A percentile compares a stretch with the other conserved stretches of the same genome.
These are phyloP conservation scores for Davidsoniella neocaledoniae DNA, from an alignment of 2,329 filamentous ascomycete genomes.

Conservation along the genomic window DNA sequence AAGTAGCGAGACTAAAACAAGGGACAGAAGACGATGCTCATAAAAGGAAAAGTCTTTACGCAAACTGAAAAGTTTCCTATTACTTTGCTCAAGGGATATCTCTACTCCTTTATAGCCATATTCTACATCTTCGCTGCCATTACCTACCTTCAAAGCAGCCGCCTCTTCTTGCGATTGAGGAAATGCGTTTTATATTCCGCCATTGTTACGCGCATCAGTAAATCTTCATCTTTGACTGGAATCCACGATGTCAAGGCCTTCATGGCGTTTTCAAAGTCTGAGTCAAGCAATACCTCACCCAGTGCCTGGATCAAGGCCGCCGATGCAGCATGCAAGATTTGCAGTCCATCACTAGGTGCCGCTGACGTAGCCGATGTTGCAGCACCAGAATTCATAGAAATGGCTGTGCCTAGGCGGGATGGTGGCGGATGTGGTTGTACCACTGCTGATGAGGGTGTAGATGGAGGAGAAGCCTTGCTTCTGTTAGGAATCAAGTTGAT, in stretches of 20 bases:
- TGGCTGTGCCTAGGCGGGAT: slow-evolving; percentile 7
- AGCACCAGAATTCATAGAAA: slow-evolving; percentile 7
- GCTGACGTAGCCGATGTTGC: slow-evolving; percentile 12
- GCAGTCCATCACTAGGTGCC: slow-evolving; percentile 37
- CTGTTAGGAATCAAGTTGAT: slow-evolving; percentile 60
- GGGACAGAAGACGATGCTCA: too few species aligned
- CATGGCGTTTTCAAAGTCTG: slow-evolving; percentile 96
- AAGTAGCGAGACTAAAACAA: neutral
- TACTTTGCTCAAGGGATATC: neutral
- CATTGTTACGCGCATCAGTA: slow-evolving; percentile 78
- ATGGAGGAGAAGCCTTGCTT: slow-evolving; percentile 95
- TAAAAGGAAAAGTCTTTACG: neutral
- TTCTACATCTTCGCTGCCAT: too few species aligned
- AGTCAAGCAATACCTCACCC: slow-evolving; percentile 72
- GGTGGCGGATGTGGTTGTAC: slow-evolving; percentile 21
- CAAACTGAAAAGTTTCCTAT: neutral
- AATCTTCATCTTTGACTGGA: slow-evolving; percentile 81
- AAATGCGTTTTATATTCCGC: slow-evolving; percentile 56
- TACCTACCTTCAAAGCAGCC: slow-evolving; percentile 1
- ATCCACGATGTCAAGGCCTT: slow-evolving; percentile 90
- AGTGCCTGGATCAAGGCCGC: slow-evolving; percentile 84
- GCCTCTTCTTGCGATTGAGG: slow-evolving; percentile 11
- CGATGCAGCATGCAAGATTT: slow-evolving; percentile 76
- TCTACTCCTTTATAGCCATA: too few species aligned
- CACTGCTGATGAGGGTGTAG: slow-evolving; percentile 68